Conservation (phyloP, 2,329 filamentous ascomycete genomes). For the Diaporthe australafricana region DNA sequence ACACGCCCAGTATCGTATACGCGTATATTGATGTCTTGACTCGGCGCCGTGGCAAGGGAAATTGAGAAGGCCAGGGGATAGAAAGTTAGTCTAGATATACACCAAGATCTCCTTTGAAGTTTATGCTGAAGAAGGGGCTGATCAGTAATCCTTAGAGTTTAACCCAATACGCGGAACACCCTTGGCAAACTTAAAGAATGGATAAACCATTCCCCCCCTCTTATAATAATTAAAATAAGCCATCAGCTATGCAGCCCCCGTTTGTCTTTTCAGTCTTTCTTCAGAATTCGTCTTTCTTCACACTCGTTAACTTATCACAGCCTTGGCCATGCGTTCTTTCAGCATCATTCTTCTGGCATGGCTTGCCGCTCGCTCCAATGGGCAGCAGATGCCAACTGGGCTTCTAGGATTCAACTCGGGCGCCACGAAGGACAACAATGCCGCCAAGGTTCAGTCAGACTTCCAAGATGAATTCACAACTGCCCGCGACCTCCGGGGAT, state of each 20-base stretch:
- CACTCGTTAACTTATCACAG: neutral
- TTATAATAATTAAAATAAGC: neutral
- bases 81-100: no score
- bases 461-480: constrained; percentile 45
- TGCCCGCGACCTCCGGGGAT: constrained; percentile 53
- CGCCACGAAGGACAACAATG: constrained; percentile 56
- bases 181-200: neutral
- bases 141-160: neutral
- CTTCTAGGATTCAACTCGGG: constrained; percentile 65
- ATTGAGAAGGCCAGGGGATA: no score
- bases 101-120: no score
- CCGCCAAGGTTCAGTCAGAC: constrained; percentile 65
- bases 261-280: neutral
- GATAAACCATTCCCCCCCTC: neutral
- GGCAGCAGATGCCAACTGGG: neutral
- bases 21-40: no score
- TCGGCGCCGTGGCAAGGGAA: no score
- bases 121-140: neutral
- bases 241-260: neutral
- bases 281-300: neutral
- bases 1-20: no score
- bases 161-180: neutral
- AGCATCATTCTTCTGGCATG: neutral
- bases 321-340: neutral
- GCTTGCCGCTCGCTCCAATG: neutral